Evolutionary conservation across 1,284 basidiomycete genomes (phyloP), one percentile per base, ranked within the genome.

Genomic region (Meira miltonrushii): DNA sequence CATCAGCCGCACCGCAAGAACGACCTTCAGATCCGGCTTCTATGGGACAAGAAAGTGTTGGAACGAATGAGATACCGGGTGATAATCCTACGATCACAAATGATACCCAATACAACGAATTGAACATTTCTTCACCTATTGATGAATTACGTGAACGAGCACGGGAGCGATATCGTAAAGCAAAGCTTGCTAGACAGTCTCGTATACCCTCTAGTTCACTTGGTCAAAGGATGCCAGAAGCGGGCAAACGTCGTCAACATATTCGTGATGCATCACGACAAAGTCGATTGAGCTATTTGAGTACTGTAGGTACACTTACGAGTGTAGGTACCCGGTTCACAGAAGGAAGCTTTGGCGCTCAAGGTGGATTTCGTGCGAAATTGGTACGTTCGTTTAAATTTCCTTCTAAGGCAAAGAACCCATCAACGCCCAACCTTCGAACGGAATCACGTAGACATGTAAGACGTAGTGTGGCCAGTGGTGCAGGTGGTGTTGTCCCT

Each of bases 291-390:
- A 71, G 69, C 46, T 59, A 65, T 23, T 65, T 62, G 2, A 65
- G 62, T 7, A 71, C 71, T 1, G 59, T 60, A 25, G 67, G 67
- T 25, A 72, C 66, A 19, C 25, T 66, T 13, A 66, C 37, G 38
- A 48, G 41, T 37, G 37, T 55, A 13, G 60, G 33, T 7, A 62
- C 60, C 33, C 57, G 57, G 8, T 50, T 59, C 43, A 71, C 66
- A 1, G 71, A 69, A 13, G 69, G 66, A 33, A 64, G 59, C 54
- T 72, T 72, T 33, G 69, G 71, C 39, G 67, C 62, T 4, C 59
- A 50, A 2, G 65, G 61, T 2, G 67, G 65, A 21, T 33, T 33
- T 33, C 28, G 28, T 33, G 28, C 28, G 28, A 33, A 33, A 33
- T 33, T 33, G 28, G 25, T 60, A 2, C 28, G 59, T 10, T 58